A percentile compares a stretch with the other conserved stretches of the same genome.
phyloP scores from a whole-genome alignment of 768 basidiomycete species.

The Cystofilobasidium ferigula region DNA sequence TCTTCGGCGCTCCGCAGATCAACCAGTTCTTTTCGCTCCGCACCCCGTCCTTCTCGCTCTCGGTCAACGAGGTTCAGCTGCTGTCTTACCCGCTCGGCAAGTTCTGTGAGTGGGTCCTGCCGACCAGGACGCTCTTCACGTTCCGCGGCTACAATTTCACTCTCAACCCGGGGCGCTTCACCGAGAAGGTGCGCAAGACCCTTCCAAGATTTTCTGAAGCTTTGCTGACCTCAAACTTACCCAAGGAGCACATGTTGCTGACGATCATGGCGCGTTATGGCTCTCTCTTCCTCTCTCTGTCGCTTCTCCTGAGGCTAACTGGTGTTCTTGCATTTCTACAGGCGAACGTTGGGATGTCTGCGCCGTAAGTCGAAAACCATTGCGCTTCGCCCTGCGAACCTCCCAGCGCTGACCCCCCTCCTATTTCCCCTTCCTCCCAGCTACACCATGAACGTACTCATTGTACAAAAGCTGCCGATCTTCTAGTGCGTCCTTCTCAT shows the following conservation, averaged over 20 bases:
- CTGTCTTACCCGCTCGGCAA: constrained; percentile 20
- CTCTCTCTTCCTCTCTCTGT: too few species aligned
- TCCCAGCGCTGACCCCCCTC: constrained; percentile 30
- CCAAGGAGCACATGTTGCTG: constrained; percentile 11
- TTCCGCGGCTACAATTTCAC: constrained; percentile 19
- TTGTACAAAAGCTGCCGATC: constrained; percentile 28
- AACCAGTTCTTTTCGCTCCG: constrained; percentile 28
- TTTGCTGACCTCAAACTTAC: too few species aligned
- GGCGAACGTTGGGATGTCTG: background rate
- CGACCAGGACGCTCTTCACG: constrained; percentile 9
- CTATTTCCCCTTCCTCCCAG: too few species aligned
- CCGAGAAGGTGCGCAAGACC: constrained; percentile 31
- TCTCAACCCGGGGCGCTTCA: constrained; percentile 28
- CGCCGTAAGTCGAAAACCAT: background rate
- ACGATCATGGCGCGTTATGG: constrained; percentile 26
- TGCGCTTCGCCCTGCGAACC: constrained; percentile 34
- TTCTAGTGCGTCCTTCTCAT: constrained; percentile 26
- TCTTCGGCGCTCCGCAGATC: too few species aligned
- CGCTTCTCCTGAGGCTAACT: too few species aligned
- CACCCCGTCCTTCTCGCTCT: constrained; percentile 12
- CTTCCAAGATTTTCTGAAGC: too few species aligned
- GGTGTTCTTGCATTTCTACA: too few species aligned
- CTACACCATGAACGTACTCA: constrained; percentile 33
- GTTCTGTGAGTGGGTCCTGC: constrained; percentile 12
- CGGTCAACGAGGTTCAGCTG: constrained; percentile 22